These are phyloP conservation scores for Hyphodiscus hymeniophilus DNA, from an alignment of 495 filamentous ascomycete genomes.

Conservation along the genomic window DNA sequence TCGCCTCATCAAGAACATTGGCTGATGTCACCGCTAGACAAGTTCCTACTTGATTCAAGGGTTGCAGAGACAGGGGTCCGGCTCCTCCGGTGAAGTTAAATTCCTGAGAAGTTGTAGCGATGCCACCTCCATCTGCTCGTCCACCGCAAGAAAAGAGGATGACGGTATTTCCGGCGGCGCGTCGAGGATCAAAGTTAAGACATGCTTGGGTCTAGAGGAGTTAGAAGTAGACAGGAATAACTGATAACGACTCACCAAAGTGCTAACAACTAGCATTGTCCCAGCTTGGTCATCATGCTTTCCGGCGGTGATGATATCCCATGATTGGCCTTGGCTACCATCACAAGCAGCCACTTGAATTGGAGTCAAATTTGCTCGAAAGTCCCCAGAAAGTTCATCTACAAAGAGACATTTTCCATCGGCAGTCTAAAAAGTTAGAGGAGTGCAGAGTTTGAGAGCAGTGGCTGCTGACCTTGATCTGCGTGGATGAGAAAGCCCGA, in stretches of 20 bases:
- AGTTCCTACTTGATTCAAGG: conserved; percentile 32
- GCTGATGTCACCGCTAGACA: conserved; percentile 37
- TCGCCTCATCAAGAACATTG: conserved; percentile 34
- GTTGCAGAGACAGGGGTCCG: conserved; percentile 34
- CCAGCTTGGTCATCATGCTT: conserved; percentile 36
- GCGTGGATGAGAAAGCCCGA: conserved; percentile 35
- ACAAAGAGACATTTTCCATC: conserved; percentile 45
- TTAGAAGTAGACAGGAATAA: neutral
- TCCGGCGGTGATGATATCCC: conserved; percentile 46
- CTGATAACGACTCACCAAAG: conserved; percentile 27
- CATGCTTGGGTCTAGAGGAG: conserved; percentile 41
- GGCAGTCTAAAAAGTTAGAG: conserved; percentile 30
- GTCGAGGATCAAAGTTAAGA: conserved; percentile 43
- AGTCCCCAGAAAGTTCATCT: conserved; percentile 46
- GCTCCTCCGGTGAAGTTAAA: conserved; percentile 36
- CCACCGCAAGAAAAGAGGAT: conserved; percentile 48
- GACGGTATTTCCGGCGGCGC: conserved; percentile 37
- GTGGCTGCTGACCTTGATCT: conserved; percentile 34
- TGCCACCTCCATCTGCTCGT: conserved; percentile 42
- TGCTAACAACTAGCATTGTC: conserved; percentile 43
- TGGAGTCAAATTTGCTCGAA: conserved; percentile 47
- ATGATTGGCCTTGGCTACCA: conserved; percentile 39
- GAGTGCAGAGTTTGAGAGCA: neutral
- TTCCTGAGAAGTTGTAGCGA: conserved; percentile 40
- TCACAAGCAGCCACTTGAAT: conserved; percentile 41